phyloP scores from a whole-genome alignment of 345 rosid genomes.

The Hibiscus tridactylites region DNA sequence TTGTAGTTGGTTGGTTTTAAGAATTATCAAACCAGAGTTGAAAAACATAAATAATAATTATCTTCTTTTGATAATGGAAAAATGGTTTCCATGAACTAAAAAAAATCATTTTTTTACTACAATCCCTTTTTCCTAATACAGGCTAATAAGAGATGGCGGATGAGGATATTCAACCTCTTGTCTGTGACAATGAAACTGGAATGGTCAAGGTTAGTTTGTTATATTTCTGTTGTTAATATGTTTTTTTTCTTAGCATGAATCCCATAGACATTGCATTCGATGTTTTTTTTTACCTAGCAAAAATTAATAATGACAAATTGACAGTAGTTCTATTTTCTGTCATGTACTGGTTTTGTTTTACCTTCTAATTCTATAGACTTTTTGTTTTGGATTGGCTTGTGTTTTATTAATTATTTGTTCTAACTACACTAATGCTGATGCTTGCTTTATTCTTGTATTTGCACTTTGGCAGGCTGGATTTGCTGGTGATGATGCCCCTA shows the following conservation, averaged over 20 bases:
- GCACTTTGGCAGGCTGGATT: slow-evolving; percentile 18
- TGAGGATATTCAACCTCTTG: slow-evolving; percentile 83
- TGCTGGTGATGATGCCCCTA: neutral
- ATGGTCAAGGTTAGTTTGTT: slow-evolving; percentile 54
- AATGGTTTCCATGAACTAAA: neutral
- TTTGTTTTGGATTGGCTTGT: neutral
- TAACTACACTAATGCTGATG: neutral
- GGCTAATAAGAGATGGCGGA: slow-evolving; percentile 68
- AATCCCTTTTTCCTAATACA: slow-evolving; percentile 6
- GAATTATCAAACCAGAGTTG: neutral
- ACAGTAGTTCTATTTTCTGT: neutral
- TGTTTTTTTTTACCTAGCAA: neutral
- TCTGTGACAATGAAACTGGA: slow-evolving; percentile 75
- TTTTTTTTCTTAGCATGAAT: neutral
- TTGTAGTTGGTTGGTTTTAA: neutral
- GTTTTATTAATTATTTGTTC: neutral
- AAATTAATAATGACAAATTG: neutral
- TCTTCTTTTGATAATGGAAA: neutral
- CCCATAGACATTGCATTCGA: neutral
- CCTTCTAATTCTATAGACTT: neutral
- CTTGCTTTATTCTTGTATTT: neutral
- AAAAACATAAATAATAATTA: neutral
- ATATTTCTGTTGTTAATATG: neutral
- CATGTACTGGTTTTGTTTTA: neutral
- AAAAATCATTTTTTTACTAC: neutral